Evolutionary conservation across 225 moss, liverwort and hornwort genomes (phyloP).

Genomic region (Thuidium tamariscinum): DNA sequence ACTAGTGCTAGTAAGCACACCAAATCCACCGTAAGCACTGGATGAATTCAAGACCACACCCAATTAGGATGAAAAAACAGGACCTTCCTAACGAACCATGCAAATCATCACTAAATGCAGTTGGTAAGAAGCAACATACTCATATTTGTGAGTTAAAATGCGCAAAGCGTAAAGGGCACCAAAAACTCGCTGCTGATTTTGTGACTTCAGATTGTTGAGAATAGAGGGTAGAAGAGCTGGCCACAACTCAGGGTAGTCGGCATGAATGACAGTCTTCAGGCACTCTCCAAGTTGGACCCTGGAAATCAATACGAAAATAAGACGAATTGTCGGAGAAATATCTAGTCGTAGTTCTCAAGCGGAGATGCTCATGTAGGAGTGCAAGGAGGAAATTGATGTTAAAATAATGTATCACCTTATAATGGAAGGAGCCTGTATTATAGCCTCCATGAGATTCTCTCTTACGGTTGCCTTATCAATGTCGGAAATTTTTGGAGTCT

Average conservation of each 20-base stretch:
- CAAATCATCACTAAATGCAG: background rate
- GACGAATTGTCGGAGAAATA: background rate
- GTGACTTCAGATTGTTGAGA: slow-evolving; percentile 74
- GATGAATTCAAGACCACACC: background rate
- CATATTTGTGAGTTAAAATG: slow-evolving; percentile 95
- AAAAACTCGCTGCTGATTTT: slow-evolving; percentile 83
- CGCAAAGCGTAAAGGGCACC: slow-evolving; percentile 91
- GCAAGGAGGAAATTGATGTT: background rate
- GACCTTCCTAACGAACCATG: background rate
- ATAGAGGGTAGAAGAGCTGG: slow-evolving; percentile 74
- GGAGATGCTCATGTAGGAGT: background rate
- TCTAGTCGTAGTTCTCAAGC: background rate
- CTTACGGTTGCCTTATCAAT: slow-evolving; percentile 77
- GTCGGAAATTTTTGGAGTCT: slow-evolving; percentile 62
- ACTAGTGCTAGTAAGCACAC: background rate
- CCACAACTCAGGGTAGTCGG: slow-evolving; percentile 95
- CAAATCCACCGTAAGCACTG: background rate
- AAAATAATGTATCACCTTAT: slow-evolving; percentile 45
- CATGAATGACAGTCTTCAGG: slow-evolving; percentile 92
- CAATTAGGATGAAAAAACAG: background rate
- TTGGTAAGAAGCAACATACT: slow-evolving; percentile 35
- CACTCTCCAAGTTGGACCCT: slow-evolving; percentile 98
- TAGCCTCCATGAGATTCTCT: slow-evolving; percentile 86
- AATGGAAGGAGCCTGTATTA: slow-evolving; percentile 85
- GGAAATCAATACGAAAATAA: background rate